Evolutionary conservation across 768 basidiomycete genomes (phyloP), one percentile per base, ranked within the genome.

Genomic region (Baorangia bicolor): DNA sequence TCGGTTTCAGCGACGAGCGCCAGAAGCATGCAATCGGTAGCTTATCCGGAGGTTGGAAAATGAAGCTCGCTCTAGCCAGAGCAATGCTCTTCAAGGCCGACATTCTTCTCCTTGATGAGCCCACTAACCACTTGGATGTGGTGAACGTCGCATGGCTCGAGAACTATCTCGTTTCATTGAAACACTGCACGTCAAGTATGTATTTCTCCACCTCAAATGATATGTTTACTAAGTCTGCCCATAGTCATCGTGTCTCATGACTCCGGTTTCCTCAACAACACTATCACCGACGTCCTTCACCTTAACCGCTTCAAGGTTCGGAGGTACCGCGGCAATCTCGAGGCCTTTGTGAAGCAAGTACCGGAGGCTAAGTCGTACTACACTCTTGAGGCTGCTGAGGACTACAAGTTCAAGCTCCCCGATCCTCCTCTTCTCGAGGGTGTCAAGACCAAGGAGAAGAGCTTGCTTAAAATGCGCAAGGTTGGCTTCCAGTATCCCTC

Each of bases 391-490:
- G 92, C 94, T 55, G 84, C 85, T 50, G 94, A 96, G 78, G 92
- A 96, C 81, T 98, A 98, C 87, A 90, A 85, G 78, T 98, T 97
- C 87, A 95, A 94, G 85, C 87, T 98, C 65, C 95, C 95, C 54
- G 88, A 93, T 70, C 95, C 95, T 51, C 95, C 95, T 70, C 86
- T 98, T 62, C 90, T 98, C 59, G 95, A 98, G 63, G 95, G 95
- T 89, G 95, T 98, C 79, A 98, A 98, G 89, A 98, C 95, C 69
- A 98, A 98, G 84, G 94, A 98, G 79, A 98, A 96, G 86, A 86
- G 85, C 58, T 78, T 98, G 65, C 76, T 97, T 61, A 98, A 98
- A 84, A 96, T 98, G 94, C 91, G 94, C 74, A 90, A 90, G 73
- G 94, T 96, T 67, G 90, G 90, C 67, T 98, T 93, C 91, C 94